Evolutionary conservation across 768 basidiomycete species (phyloP).

Genomic region (Leucocoprinus leucothites): DNA sequence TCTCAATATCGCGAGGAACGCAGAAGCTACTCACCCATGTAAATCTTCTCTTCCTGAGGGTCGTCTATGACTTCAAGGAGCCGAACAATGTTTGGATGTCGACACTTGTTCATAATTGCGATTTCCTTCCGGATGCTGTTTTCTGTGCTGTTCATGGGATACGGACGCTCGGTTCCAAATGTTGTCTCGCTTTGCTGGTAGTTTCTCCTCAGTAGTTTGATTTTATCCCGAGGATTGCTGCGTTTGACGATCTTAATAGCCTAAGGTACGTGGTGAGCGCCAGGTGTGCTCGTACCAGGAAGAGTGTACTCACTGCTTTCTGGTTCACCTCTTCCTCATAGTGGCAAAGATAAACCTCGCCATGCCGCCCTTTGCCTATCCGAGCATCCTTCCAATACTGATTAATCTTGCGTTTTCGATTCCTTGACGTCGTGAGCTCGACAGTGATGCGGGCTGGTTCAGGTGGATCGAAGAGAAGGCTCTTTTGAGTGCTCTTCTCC

Average conservation of each 20-base stretch:
- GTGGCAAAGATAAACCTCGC: constrained; percentile 70
- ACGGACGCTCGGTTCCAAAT: constrained; percentile 16
- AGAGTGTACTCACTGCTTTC: constrained; percentile 41
- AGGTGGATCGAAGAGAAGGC: constrained; percentile 33
- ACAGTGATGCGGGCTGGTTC: constrained; percentile 44
- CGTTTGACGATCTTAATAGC: constrained; percentile 71
- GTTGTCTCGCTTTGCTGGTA: constrained; percentile 26
- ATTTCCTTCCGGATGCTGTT: constrained; percentile 83
- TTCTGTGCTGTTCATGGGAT: constrained; percentile 54
- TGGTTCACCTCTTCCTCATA: constrained; percentile 25
- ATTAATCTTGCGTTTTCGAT: constrained; percentile 46
- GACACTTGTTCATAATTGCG: constrained; percentile 87
- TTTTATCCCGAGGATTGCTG: constrained; percentile 62
- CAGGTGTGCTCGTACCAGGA: not conserved
- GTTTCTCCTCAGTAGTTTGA: constrained; percentile 47
- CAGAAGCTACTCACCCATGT: constrained; percentile 59
- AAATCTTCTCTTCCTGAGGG: constrained; percentile 74
- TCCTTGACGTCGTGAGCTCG: constrained; percentile 24
- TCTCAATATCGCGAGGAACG: not conserved
- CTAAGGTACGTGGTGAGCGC: constrained; percentile 28
- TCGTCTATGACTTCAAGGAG: constrained; percentile 92
- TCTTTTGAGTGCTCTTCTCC: constrained; percentile 4
- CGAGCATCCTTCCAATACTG: constrained; percentile 57
- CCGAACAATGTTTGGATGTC: constrained; percentile 74
- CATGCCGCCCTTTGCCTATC: constrained; percentile 45